Evolutionary conservation across 768 basidiomycete species (phyloP).

Genomic region (Mycena galericulata): DNA sequence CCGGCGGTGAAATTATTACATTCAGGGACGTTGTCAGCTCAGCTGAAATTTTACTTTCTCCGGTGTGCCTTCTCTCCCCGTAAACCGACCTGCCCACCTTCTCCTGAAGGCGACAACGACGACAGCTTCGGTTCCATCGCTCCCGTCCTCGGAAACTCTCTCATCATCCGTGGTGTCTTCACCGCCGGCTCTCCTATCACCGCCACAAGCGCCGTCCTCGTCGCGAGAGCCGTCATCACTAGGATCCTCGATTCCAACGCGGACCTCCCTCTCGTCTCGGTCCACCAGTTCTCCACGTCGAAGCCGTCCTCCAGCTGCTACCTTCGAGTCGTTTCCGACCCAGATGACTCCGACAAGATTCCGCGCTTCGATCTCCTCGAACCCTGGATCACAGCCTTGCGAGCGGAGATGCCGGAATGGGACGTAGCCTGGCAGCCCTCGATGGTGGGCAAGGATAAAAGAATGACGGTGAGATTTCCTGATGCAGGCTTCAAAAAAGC

Average conservation of each 20-base stretch:
- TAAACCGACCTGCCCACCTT: neutral
- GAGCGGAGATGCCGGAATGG: neutral
- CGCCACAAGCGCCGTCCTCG: neutral
- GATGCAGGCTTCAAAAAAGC: conserved; percentile 10
- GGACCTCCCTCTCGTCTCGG: neutral
- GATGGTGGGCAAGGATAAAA: neutral
- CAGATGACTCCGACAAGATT: neutral
- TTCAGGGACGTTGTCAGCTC: no score
- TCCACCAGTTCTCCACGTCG: neutral
- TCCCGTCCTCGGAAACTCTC: conserved; percentile 6
- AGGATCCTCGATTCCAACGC: neutral
- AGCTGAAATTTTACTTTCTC: no score
- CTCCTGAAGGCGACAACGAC: neutral
- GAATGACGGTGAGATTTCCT: conserved; percentile 9
- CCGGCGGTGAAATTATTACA: no score
- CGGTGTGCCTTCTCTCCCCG: neutral
- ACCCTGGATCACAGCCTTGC: neutral
- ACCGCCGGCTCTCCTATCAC: neutral
- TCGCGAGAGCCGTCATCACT: neutral
- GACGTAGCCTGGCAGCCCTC: conserved; percentile 8
- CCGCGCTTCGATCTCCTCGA: conserved; percentile 10
- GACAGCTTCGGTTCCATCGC: neutral
- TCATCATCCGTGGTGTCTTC: neutral
- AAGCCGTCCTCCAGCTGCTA: conserved; percentile 7
- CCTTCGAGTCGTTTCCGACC: neutral